A percentile compares a stretch with the other conserved stretches of the same genome.
Evolutionary conservation across 2,329 filamentous ascomycete species (phyloP).

Genomic region (Fusarium tupiense): DNA sequence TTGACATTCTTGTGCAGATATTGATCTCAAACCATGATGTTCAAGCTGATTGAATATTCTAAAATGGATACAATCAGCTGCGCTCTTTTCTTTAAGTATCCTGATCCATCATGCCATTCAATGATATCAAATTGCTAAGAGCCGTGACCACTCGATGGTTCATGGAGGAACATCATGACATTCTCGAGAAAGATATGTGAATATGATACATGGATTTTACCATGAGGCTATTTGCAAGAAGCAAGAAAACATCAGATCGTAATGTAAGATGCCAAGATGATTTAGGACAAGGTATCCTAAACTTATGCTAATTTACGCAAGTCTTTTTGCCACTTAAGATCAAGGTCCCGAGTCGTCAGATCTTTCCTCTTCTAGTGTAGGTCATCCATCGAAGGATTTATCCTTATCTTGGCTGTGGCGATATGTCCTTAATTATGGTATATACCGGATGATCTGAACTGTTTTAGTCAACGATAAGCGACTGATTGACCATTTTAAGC

Average conservation of each 20-base stretch:
- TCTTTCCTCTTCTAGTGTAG: not conserved
- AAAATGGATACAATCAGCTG: rapidly evolving
- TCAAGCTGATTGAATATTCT: not conserved
- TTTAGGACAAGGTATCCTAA: too few species aligned
- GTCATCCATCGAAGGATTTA: too few species aligned
- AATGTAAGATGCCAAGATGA: rapidly evolving
- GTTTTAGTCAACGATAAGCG: too few species aligned
- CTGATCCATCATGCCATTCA: not conserved
- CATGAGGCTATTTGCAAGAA: rapidly evolving
- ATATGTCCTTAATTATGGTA: too few species aligned
- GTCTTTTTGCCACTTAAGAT: not conserved
- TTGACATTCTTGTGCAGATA: not conserved
- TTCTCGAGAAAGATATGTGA: not conserved
- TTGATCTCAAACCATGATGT: too few species aligned
- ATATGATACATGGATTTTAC: rapidly evolving
- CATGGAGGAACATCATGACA: not conserved
- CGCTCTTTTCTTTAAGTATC: rapidly evolving
- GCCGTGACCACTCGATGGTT: not conserved
- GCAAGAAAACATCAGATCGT: too few species aligned
- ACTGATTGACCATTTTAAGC: too few species aligned
- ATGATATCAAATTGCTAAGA: not conserved
- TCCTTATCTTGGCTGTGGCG: too few species aligned
- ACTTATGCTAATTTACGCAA: not conserved
- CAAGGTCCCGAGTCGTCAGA: not conserved
- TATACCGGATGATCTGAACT: too few species aligned